Base-by-base conservation (phyloP, 495 filamentous ascomycete species). In the Penicillium fimorum region DNA sequence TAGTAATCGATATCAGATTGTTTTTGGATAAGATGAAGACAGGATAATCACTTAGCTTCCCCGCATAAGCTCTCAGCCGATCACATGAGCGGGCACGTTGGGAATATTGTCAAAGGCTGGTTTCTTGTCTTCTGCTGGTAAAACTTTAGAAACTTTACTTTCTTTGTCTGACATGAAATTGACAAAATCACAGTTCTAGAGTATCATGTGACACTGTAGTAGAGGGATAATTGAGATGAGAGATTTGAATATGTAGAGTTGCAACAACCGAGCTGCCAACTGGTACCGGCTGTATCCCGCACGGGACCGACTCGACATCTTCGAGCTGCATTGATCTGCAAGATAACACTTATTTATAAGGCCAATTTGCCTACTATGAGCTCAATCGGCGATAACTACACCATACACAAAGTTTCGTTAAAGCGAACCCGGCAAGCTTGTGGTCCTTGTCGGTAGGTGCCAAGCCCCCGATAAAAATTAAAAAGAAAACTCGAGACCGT, bases 351-450 rank as follows among this genome's bases (percentile, higher is more conserved):
- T 35, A 1, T 35, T 37, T 37, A 5, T 2, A n/a, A 37, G 13
- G 5, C 15, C 13, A 37, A n/a, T 37, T n/a, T 37, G 33, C 11
- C 30, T 7, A 49, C 8, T 25, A 70, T 68, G 67, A 66, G 56
- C 47, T 27, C 62, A 15, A 30, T 57, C 0, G 56, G 56, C 49
- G 62, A 70, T 17, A 70, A 70, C 33, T 67, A 70, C 24, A 50
- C 58, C 2, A 66, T 70, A 33, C 67, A 70, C 53, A 70, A 64
- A 52, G 65, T 70, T 17, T 66, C 65, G 12, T 38, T 68, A 3
- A 74, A 72, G 57, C 61, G 73, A 15, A 66, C 72, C 6, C 68
- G 71, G 9, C 73, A 76, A 58, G 73, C 73, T 27, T 76, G 73
- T 54, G 70, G 63, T 45, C 64, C 68, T 25, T 76, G 73, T 57